Percentiles rank a stretch among this genome's conserved stretches.
Evolutionary conservation across 306 rosid species (phyloP).

Genomic region (Clitoria ternatea): DNA sequence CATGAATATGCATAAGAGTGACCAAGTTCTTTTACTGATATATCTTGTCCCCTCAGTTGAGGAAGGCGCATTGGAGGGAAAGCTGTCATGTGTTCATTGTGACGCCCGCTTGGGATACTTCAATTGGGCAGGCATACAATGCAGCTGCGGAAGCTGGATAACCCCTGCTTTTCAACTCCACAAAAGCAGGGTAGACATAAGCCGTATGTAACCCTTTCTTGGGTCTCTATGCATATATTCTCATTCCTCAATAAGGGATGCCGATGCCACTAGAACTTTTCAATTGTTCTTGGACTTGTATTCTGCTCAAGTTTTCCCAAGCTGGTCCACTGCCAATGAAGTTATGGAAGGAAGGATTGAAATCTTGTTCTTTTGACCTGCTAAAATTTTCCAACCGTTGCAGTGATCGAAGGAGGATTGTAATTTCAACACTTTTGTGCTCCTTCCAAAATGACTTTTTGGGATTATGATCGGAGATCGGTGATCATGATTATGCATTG

Average conservation of each 20-base stretch:
- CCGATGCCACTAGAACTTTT: conserved; percentile 1
- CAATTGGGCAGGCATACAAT: conserved; percentile 92
- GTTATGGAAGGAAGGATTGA: conserved; percentile 13
- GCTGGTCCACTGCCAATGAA: conserved; percentile 12
- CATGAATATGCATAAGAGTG: conserved; percentile 5
- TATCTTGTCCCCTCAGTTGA: conserved; percentile 55
- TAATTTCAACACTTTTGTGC: conserved; percentile 3
- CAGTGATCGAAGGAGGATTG: conserved; percentile 4
- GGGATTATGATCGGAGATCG: conserved; percentile 19
- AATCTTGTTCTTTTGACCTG: conserved; percentile 10
- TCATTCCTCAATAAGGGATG: background rate
- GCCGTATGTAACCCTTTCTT: conserved; percentile 43
- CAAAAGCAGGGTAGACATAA: conserved; percentile 71
- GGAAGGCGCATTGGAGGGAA: conserved; percentile 94
- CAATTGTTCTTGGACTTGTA: conserved; percentile 9
- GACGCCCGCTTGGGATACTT: conserved; percentile 94
- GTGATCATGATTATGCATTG: conserved; percentile 16
- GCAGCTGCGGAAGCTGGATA: conserved; percentile 99
- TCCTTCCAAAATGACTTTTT: conserved; percentile 18
- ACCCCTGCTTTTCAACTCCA: conserved; percentile 98
- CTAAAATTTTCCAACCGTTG: conserved; percentile 22
- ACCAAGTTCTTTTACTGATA: conserved; percentile 16
- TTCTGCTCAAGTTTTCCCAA: conserved; percentile 28
- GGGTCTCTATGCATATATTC: background rate
- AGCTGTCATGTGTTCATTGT: conserved; percentile 79